Evolutionary conservation across 148 eudicot species (phyloP).

Genomic region (Polygonum aviculare): DNA sequence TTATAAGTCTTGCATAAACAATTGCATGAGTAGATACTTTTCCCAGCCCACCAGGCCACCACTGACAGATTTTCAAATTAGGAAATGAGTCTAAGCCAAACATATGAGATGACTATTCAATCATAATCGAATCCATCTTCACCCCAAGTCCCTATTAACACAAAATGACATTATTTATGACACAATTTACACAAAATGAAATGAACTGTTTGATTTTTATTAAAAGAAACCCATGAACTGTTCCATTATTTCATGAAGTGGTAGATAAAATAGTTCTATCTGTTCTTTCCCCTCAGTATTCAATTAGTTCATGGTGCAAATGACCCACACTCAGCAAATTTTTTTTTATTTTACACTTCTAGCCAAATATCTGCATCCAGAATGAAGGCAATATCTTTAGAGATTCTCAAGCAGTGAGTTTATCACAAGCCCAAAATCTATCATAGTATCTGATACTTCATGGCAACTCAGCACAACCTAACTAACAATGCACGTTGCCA

Average conservation of each 20-base stretch:
- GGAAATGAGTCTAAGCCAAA: not conserved
- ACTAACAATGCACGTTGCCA: not conserved
- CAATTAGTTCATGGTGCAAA: not conserved
- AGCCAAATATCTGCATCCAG: not conserved
- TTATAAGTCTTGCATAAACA: slow-evolving; percentile 77
- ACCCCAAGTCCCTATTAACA: not conserved
- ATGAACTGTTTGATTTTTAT: not conserved
- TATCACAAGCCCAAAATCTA: not conserved
- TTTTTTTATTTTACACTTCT: not conserved
- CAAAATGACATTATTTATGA: not conserved
- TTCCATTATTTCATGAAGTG: not conserved
- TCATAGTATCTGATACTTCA: not conserved
- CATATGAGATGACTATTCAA: not conserved
- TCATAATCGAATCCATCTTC: not conserved
- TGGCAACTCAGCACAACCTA: not conserved
- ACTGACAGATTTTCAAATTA: slow-evolving; percentile 30
- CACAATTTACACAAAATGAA: not conserved
- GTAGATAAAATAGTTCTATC: not conserved
- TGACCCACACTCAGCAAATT: not conserved
- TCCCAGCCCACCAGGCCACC: slow-evolving; percentile 99
- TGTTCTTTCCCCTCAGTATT: not conserved
- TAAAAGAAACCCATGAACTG: not conserved
- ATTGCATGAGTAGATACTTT: slow-evolving; percentile 85
- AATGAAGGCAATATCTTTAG: not conserved
- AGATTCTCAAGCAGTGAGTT: not conserved